Conservation (phyloP, 73 alveolate species). For the Durusdinium trenchii region DNA sequence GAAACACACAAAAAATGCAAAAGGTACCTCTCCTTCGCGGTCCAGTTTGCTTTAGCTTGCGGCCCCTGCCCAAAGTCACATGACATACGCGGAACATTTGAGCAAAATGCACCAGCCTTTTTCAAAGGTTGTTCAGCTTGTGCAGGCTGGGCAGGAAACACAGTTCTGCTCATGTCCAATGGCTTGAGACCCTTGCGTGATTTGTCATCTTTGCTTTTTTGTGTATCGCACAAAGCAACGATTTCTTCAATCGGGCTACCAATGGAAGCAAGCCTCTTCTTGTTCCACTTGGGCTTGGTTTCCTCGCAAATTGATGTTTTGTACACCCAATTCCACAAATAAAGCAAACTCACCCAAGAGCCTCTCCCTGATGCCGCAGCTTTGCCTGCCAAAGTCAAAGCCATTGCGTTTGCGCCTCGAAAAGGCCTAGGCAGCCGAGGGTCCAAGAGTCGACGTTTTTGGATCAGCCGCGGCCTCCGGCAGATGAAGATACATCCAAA, state of each 20-base stretch:
- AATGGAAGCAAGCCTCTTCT: constrained; percentile 33
- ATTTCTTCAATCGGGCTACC: no score
- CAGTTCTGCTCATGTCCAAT: background rate
- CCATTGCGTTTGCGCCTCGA: background rate
- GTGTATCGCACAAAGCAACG: background rate
- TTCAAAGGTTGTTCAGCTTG: constrained; percentile 21
- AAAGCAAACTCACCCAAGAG: background rate
- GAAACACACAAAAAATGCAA: background rate
- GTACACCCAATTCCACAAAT: background rate
- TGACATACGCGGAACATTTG: background rate
- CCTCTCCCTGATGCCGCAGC: background rate
- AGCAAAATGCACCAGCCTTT: background rate
- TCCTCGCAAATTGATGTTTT: background rate
- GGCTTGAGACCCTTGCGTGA: background rate
- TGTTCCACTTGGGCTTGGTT: background rate
- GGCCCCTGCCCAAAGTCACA: constrained; percentile 50
- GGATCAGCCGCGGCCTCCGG: constrained; percentile 77
- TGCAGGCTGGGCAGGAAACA: background rate
- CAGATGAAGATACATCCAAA: no score
- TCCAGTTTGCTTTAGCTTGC: constrained; percentile 87
- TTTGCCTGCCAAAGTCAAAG: background rate
- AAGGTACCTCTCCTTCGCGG: background rate
- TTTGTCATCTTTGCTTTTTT: no score
- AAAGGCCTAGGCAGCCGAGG: background rate
- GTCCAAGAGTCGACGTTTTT: constrained; percentile 70